Evolutionary conservation across 2,329 filamentous ascomycete species (phyloP), one percentile per base, ranked within the genome.

Genomic region (Fusarium haematococcum): DNA sequence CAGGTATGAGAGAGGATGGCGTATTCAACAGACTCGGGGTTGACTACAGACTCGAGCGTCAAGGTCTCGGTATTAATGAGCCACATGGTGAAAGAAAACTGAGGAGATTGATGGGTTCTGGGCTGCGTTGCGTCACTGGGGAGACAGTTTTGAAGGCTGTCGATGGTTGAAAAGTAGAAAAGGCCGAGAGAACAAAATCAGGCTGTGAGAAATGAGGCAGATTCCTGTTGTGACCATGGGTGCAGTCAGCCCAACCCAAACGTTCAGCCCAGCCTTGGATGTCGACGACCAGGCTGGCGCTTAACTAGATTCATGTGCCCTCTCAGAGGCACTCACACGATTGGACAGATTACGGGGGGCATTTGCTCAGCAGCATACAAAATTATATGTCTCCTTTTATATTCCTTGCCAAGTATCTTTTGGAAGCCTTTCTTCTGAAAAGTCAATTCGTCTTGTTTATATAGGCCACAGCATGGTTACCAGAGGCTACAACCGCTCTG

Each of bases 1-100:
- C 80, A 82, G 1, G 79, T 81, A 35, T 82, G 80, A 0, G 80
- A 82, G 4, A 82, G 74, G 23, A 81, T 81, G 27, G 78, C 80
- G 23, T 81, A 82, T 0, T 69, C 61, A 0, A 79, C 80, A 6
- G 65, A 32, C 8, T 64, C 27, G 18, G 50, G 43, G 10, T 74
- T 70, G 6, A 48, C n/a, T 14, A 79, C 74, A 6, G 70, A 68
- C 33, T 76, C 64, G 5, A 80, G 64, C 13, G 61, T 43, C 18
- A 75, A 13, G 0, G 76, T 75, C 5, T 62, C 56, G 2, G 70
- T 69, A 32, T 79, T 75, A 48, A 80, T 61, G 7, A 79, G 61
- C 23, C 78, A 70, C 78, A 80, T 79, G 18, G 6, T 33, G 7
- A 23, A n/a, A 20, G 30, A 20, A 20, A 20, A 20, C 20, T 41